Percentiles rank a stretch among this genome's conserved stretches.
Evolutionary conservation across 306 rosid genomes (phyloP).

Genomic region (Malus sylvestris): DNA sequence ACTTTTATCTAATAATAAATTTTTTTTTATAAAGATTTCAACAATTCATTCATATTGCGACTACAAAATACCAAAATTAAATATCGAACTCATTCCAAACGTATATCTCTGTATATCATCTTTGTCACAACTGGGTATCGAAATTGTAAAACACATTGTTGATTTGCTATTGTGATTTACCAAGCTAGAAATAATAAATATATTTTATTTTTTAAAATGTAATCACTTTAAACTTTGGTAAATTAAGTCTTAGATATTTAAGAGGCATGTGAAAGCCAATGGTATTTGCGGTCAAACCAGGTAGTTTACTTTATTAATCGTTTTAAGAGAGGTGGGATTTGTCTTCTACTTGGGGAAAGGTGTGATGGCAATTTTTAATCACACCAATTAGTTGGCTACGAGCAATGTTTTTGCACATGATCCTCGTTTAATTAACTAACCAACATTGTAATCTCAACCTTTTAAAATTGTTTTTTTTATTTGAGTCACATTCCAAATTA

Average conservation of each 20-base stretch:
- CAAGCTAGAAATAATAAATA: not conserved
- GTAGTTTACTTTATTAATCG: conserved; percentile 3
- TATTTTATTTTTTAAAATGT: not conserved
- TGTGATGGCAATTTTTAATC: conserved; percentile 28
- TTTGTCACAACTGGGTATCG: no score
- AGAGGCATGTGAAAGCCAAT: conserved; percentile 26
- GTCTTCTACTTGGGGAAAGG: conserved; percentile 19
- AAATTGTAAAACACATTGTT: no score
- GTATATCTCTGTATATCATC: no score
- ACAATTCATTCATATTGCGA: no score
- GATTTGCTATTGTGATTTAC: no score
- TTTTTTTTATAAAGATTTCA: no score
- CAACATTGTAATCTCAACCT: not conserved
- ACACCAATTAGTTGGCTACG: conserved; percentile 1
- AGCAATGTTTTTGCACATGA: conserved; percentile 12
- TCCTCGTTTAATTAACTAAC: conserved; percentile 14
- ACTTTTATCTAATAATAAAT: not conserved
- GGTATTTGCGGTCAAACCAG: conserved; percentile 28
- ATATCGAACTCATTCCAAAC: no score
- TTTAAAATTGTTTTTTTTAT: not conserved
- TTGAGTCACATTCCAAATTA: not conserved
- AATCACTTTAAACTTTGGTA: not conserved
- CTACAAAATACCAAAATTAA: no score
- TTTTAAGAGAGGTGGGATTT: conserved; percentile 15
- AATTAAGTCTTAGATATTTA: not conserved